Conservation (phyloP, 176 grass and related monocot genomes). For the Ensete ventricosum region DNA sequence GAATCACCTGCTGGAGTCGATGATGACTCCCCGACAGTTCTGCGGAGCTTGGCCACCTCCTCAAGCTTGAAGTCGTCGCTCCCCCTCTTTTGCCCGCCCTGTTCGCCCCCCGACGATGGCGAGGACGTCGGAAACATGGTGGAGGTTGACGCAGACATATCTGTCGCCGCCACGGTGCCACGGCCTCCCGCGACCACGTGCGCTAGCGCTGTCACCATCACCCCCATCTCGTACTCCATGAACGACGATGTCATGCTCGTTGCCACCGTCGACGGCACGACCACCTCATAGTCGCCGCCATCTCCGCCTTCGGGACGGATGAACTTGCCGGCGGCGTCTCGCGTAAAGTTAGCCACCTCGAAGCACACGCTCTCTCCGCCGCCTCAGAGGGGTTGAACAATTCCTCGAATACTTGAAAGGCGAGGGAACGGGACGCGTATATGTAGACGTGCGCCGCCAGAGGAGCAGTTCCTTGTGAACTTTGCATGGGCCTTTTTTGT, state of each 20-base stretch:
- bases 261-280: neutral
- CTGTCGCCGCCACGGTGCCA: neutral
- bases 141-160: neutral
- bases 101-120: neutral
- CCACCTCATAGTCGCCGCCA: neutral
- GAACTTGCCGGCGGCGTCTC: slow-evolving; percentile 27
- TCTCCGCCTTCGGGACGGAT: slow-evolving; percentile 40
- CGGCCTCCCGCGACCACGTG: neutral
- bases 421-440: slow-evolving; percentile 9
- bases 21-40: neutral
- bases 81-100: neutral
- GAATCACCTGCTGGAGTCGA: neutral
- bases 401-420: too few relatives aligned
- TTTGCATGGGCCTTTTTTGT: too few relatives aligned
- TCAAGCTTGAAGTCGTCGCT: neutral
- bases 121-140: neutral
- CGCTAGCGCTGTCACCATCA: neutral
- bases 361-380: neutral
- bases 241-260: neutral
- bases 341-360: neutral
- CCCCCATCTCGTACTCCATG: neutral
- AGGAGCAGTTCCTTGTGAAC: neutral
- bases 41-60: neutral
- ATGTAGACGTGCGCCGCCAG: neutral
- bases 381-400: neutral